Base-by-base conservation (phyloP, 1,284 basidiomycete genomes). In the Coniferiporia weirii region DNA sequence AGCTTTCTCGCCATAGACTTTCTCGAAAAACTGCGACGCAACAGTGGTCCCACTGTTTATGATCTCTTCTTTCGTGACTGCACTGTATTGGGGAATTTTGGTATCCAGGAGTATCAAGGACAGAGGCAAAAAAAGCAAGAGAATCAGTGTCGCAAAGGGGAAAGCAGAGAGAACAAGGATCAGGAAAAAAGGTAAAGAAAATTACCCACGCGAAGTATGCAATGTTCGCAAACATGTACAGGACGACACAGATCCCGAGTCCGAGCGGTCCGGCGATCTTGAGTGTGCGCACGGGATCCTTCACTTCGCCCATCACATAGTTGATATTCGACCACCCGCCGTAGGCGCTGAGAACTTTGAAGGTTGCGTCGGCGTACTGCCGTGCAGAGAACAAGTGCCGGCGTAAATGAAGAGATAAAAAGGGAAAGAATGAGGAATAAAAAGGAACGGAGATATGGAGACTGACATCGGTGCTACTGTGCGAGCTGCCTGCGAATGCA, bases 331-430 rank as follows among this genome's bases (percentile, higher is more conserved):
- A 75, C 77, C 83, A 79, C 19, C 85, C 85, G 0, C 73, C 63
- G 63, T 85, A 87, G 1, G 81, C 70, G 61, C 75, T 75, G 19
- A 85, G 68, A 13, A 84, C 80, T 62, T 84, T 83, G 75, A 81
- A 81, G 2, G 72, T 82, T 4, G 80, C 82, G 4, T 82, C 82
- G 1, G 80, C 79, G 59, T 81, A 83, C 78, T 82, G 57, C 15
- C 19, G 17, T 46, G 44, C 34, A 32, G 17, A 1, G n/a, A 12
- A 5, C 5, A 27, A 27, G 27, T 5, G 27, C 27, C 27, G 27
- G 27, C 2, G 27, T 27, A 27, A 27, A 27, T 5, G 27, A 27
- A 27, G 27, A 5, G 5, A 5, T 5, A 2, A 27, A 27, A 27
- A 27, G 27, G 27, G 27, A 27, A 27, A 27, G 5, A 27, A 27